Base-by-base conservation (phyloP, 352 stramenopile genomes). In the Phytophthora citrophthora region DNA sequence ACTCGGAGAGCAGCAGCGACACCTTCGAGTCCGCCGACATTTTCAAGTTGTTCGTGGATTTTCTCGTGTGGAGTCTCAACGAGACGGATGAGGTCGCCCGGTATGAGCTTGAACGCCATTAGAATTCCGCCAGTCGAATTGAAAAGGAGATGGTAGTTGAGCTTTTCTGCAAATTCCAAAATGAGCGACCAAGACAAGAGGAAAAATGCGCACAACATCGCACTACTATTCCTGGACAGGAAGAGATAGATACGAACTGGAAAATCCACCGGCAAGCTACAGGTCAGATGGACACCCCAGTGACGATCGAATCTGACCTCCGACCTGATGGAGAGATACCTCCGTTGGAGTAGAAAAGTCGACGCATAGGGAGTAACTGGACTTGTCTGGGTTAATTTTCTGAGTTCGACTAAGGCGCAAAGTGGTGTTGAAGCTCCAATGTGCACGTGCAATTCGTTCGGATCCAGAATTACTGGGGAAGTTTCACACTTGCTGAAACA, bases 31-130 rank as follows among this genome's bases (percentile, higher is more conserved):
- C 79, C 74, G 38, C 81, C 81, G 32, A 86, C 52, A 36, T 27
- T 34, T 12, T 58, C 38, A 41, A 90, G 64, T 49, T 63, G 32
- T 79, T 67, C 20, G 50, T 32, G n/a, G 70, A 61, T 23, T 81
- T 80, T 48, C 54, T 90, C 79, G 26, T 77, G 66, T 11, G 79
- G 72, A 45, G 79, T 90, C 63, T 89, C 81, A 12, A 90, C 70
- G 49, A 90, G 74, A 43, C 77, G 77, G 48, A 87, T 80, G 57
- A 90, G 64, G 63, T 90, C 81, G 20, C 72, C 65, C 24, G 76
- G 74, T 12, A 79, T 55, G 45, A 83, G 43, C 49, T 72, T 79
- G 72, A 83, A 83, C 52, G 68, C 47, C 39, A 68, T 77, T 18
- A 9, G 9, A 34, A 31, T 50, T 29, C 24, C 36, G 13, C 36